Conservation (phyloP, 805 yeast species). For the Barnettozyma vustinii region DNA sequence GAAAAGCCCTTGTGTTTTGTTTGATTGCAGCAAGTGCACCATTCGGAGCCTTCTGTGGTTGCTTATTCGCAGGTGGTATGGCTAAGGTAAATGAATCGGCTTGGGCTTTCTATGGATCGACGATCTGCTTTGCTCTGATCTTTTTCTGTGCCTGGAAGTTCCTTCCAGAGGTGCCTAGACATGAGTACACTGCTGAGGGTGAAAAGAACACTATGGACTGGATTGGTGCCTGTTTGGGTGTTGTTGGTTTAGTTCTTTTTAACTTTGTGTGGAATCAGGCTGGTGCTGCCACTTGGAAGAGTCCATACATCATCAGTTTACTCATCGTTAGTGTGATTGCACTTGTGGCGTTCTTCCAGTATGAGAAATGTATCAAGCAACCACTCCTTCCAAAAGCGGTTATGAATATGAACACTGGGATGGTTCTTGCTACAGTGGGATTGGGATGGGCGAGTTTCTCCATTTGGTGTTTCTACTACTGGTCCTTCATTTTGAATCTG, state of each 20-base stretch:
- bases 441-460: slow-evolving; percentile 81
- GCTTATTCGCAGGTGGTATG: slow-evolving; percentile 44
- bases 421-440: slow-evolving; percentile 46
- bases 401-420: slow-evolving; percentile 38
- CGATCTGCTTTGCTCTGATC: slow-evolving; percentile 31
- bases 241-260: slow-evolving; percentile 54
- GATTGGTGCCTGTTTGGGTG: slow-evolving; percentile 51
- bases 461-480: slow-evolving; percentile 61
- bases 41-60: slow-evolving; percentile 51
- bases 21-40: slow-evolving; percentile 57
- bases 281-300: slow-evolving; percentile 63
- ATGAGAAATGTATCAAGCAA: slow-evolving; percentile 39
- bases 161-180: slow-evolving; percentile 29
- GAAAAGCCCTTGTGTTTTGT: slow-evolving; percentile 50
- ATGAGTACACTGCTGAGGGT: slow-evolving; percentile 6
- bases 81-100: slow-evolving; percentile 42
- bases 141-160: slow-evolving; percentile 26
- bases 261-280: slow-evolving; percentile 75
- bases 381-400: slow-evolving; percentile 53
- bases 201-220: slow-evolving; percentile 37
- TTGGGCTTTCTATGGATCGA: slow-evolving; percentile 42
- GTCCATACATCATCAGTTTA: slow-evolving; percentile 51
- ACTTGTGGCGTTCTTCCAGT: slow-evolving; percentile 40
- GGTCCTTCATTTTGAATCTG: slow-evolving; percentile 44
- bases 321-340: slow-evolving; percentile 44